Conservation (phyloP, 208 protist species). For the Phytomonas sp. region DNA sequence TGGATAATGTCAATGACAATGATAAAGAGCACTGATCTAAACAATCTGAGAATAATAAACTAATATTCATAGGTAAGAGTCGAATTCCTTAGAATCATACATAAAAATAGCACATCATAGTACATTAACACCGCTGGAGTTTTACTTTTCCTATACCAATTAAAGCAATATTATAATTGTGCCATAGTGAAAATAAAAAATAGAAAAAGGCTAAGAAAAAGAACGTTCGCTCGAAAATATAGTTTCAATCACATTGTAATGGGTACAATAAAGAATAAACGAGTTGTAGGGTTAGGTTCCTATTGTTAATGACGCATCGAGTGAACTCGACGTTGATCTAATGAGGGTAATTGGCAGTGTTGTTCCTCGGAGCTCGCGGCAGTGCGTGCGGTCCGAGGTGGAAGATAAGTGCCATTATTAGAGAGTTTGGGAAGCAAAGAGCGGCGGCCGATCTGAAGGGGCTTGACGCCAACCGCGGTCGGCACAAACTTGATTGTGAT, state of each 20-base stretch:
- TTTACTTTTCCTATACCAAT: not conserved
- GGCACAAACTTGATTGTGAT: slow-evolving; percentile 49
- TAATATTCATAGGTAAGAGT: not conserved
- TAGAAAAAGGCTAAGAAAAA: slow-evolving; percentile 1
- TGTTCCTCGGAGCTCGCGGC: not conserved
- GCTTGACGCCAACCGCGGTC: slow-evolving; percentile 27
- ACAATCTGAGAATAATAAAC: not conserved
- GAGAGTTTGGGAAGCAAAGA: slow-evolving; percentile 28
- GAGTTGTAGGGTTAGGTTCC: not conserved
- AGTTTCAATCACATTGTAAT: not conserved
- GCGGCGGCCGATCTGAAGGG: slow-evolving; percentile 35
- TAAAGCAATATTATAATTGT: too few species aligned
- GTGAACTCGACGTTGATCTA: not conserved
- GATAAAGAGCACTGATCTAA: not conserved
- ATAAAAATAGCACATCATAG: not conserved
- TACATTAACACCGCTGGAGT: not conserved
- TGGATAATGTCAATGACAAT: not conserved
- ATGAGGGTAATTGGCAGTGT: not conserved
- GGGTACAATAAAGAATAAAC: not conserved
- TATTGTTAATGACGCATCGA: not conserved
- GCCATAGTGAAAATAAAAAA: not conserved
- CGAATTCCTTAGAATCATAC: not conserved
- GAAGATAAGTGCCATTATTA: not conserved
- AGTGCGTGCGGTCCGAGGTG: not conserved
- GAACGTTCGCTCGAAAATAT: not conserved